Percentiles rank a stretch among this genome's conserved stretches.
Conservation (phyloP, 2,329 filamentous ascomycete species). For the Teratosphaeria nubilosa region DNA sequence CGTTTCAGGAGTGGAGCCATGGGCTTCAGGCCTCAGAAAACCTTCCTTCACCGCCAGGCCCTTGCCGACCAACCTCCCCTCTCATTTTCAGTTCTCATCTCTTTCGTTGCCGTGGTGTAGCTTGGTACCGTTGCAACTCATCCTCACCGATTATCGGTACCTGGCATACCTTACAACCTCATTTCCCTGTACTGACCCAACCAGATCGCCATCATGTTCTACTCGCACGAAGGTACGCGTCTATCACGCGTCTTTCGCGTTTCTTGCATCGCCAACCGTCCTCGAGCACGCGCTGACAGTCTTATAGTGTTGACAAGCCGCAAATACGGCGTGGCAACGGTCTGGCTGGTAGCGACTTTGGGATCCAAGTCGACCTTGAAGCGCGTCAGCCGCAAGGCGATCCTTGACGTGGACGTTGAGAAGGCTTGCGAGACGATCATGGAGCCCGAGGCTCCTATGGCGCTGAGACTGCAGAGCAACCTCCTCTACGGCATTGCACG, state of each 20-base stretch:
- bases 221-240: constrained; percentile 74
- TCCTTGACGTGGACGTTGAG: constrained; percentile 75
- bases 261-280: background rate
- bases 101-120: background rate
- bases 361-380: constrained; percentile 61
- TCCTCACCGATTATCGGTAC: background rate
- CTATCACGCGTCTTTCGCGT: constrained; percentile 5
- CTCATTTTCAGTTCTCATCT: background rate
- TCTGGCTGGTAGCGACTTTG: constrained; percentile 90
- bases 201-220: constrained; percentile 60
- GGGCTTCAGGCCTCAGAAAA: background rate
- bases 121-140: background rate
- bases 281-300: constrained; percentile 1
- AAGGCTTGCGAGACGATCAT: constrained; percentile 86
- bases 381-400: constrained; percentile 73
- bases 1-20: background rate
- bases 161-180: background rate
- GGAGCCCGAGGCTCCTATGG: constrained; percentile 75
- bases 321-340: constrained; percentile 85
- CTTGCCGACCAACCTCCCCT: background rate
- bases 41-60: background rate
- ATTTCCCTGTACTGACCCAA: background rate
- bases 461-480: constrained; percentile 78
- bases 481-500: constrained; percentile 79
- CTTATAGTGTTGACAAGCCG: constrained; percentile 63